phyloP scores from a whole-genome alignment of 2,329 filamentous ascomycete genomes.

The Zasmidium angulare region DNA sequence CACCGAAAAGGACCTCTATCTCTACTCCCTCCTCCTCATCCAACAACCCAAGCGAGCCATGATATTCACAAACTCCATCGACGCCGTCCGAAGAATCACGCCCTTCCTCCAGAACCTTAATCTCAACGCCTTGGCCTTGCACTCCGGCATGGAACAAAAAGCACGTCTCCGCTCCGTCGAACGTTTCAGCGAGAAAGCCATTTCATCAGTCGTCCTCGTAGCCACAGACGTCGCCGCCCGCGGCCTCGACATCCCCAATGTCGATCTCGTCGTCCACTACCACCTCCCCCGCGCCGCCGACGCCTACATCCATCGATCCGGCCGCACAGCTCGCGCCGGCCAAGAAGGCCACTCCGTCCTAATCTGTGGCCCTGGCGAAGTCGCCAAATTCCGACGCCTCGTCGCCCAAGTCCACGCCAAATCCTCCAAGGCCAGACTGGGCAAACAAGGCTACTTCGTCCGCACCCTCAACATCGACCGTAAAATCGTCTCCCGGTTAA shows the following conservation, averaged over 20 bases:
- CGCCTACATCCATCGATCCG: conserved; percentile 92
- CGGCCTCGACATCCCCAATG: conserved; percentile 86
- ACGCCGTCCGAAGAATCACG: conserved; percentile 79
- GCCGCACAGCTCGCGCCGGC: conserved; percentile 84
- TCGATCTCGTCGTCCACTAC: conserved; percentile 91
- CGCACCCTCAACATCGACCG: conserved; percentile 81
- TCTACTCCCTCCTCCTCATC: conserved; percentile 83
- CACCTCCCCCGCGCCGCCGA: conserved; percentile 90
- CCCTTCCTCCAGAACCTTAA: conserved; percentile 82
- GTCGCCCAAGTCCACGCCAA: conserved; percentile 82
- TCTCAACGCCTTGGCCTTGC: conserved; percentile 73
- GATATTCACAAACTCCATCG: conserved; percentile 95
- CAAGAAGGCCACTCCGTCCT: conserved; percentile 78
- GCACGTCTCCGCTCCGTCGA: conserved; percentile 91
- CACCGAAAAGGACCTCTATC: conserved; percentile 94
- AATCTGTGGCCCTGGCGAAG: conserved; percentile 88
- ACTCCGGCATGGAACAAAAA: conserved; percentile 95
- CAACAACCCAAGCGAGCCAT: conserved; percentile 79
- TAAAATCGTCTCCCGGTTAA: conserved; percentile 72
- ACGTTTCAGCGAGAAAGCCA: conserved; percentile 63
- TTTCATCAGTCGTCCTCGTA: conserved; percentile 63
- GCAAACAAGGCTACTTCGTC: conserved; percentile 62
- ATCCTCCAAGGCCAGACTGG: conserved; percentile 40
- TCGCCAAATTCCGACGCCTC: conserved; percentile 76
- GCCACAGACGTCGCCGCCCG: conserved; percentile 93